Evolutionary conservation across 1,139 yeast genomes (phyloP), one percentile per base, ranked within the genome.

Genomic region (Taphrina deformans): DNA sequence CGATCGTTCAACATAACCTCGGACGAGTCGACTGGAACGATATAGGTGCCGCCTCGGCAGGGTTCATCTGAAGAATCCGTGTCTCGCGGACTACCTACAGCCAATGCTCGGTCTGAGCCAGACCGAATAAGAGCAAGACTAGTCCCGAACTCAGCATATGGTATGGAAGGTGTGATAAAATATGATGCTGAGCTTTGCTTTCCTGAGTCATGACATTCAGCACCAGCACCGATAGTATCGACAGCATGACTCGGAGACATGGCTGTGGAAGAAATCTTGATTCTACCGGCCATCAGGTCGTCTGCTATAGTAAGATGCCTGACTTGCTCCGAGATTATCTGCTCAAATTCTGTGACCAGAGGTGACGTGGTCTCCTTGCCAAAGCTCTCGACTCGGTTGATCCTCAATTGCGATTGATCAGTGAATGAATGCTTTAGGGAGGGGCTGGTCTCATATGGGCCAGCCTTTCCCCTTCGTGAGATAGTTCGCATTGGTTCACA

Each of bases 401-500:
- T 23, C 26, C 27, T 10, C 18, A 44, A 21, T 7, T n/a, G 16
- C 18, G 41, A 38, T 18, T 38, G 41, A n/a, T 3, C 14, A 2
- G 10, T 27, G 2, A 1, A 6, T 2, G n/a, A 18, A 21, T 44
- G 48, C n/a, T 21, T 9, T 9, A 18, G 26, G 5, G 26, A 24
- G 10, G 24, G 7, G 10, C 14, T 7, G 16, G 24, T 27, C 40
- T 10, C 10, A 21, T 33, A 46, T 9, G 62, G 55, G 7, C 58
- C 58, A 23, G 48, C 58, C 48, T 58, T 58, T 2, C 62, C 62
- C 18, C 55, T 31, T 14, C 35, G 24, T 5, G 21, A 10, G 18
- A 58, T 48, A 12, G 62, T 58, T 16, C 48, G 55, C 62, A 58
- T 58, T 18, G 62, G 62, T 24, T 48, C 62, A 27, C 62, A 58